Evolutionary conservation across 495 filamentous ascomycete species (phyloP), one percentile per base, ranked within the genome.

Genomic region (Aspergillus funiculosus): DNA sequence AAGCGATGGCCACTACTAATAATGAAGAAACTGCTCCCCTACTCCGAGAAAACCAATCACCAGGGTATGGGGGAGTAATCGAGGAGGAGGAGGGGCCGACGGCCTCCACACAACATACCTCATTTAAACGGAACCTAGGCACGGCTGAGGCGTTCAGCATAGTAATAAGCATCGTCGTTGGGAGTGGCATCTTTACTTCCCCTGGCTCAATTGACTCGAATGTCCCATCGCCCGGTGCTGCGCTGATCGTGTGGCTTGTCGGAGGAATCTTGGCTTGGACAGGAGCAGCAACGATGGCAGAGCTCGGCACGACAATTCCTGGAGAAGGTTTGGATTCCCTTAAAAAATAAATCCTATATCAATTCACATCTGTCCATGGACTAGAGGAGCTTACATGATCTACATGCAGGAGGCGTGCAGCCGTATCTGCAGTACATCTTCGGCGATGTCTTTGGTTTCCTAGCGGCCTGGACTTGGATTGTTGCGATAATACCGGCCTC

Each of bases 391-490:
- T 37, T 17, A 36, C 26, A 0, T 4, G 7, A 4, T 5, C 8
- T 11, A 9, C 27, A 0, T 7, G 11, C 11, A 56, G 52, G 53
- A 2, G 53, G 53, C 14, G 49, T 56, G 1, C 53, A 56, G 26
- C 53, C 53, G 0, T 56, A 52, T 36, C 49, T 56, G 1, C 53
- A 50, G 21, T 56, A 56, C 28, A 50, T 52, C 21, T 56, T 56
- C 27, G 53, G 53, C 18, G 53, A 56, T 31, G 29, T 52, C 7
- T 52, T 52, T 15, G 53, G 53, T 8, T 56, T 52, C 18, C 46
- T 56, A 9, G 45, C 53, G 0, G 53, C 53, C 7, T 56, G 53
- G 53, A 56, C 53, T 0, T 56, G 53, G 53, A 56, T 56, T 22
- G 43, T 56, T 7, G 53, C 49, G 1, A 46, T 56, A 4, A 56